Conservation (phyloP, 192 early-diverging fungal genomes). For the Backusella circina region DNA sequence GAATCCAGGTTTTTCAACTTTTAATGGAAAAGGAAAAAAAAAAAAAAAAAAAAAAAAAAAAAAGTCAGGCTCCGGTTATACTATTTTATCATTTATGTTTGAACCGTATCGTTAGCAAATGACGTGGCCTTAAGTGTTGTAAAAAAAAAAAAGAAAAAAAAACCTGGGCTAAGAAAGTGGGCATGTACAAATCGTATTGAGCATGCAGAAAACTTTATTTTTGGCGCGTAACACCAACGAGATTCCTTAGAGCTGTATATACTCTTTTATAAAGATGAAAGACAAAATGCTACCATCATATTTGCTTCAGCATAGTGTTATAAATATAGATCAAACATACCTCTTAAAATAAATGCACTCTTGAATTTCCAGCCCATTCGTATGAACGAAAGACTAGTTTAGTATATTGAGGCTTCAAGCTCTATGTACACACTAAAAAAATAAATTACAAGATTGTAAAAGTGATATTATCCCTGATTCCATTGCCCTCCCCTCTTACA, state of each 20-base stretch:
- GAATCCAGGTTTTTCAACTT: not conserved
- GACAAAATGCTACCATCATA: not conserved
- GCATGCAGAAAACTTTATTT: slow-evolving; percentile 16
- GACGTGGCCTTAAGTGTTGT: not conserved
- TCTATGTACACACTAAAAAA: not conserved
- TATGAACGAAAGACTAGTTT: not conserved
- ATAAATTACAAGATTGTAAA: not conserved
- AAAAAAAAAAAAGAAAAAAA: not conserved
- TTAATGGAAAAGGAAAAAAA: not conserved
- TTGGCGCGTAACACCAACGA: slow-evolving; percentile 6
- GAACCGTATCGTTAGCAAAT: slow-evolving; percentile 9
- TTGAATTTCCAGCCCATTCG: not conserved
- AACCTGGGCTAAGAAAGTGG: not conserved
- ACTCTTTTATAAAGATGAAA: slow-evolving; percentile 5
- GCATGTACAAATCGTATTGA: not conserved
- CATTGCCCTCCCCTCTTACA: not conserved
- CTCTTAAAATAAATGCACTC: not conserved
- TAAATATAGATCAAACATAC: not conserved
- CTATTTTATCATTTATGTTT: slow-evolving; percentile 3
- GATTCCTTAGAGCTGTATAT: not conserved
- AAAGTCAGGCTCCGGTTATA: not conserved
- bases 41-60: not conserved
- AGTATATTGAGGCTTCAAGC: not conserved
- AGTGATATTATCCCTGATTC: not conserved
- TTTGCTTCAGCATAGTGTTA: not conserved